Evolutionary conservation across 805 yeast species (phyloP), one percentile per base, ranked within the genome.

Genomic region (Wickerhamiella musiphila): DNA sequence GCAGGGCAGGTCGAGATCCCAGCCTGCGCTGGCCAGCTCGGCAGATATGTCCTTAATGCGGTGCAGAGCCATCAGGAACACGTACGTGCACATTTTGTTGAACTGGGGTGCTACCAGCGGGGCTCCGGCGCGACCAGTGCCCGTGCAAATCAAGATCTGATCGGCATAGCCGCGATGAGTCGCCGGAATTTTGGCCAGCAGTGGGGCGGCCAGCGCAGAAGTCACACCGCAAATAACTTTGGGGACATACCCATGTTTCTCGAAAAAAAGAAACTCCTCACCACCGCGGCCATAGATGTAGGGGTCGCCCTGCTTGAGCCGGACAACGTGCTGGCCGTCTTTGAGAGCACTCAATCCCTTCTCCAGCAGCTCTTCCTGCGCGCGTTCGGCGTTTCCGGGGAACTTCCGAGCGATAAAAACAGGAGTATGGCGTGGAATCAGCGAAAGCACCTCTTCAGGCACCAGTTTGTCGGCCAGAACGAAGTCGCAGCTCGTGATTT

Each of bases 271-370:
- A 50, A 53, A 79, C 48, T 86, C 96, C 56, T 86, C 96, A 25
- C 94, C 94, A 27, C 96, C 96, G 40, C 96, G 70, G 3, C 96
- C 96, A 51, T 81, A 86, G 20, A 86, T 78, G 53, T 82, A 86
- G 7, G 96, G 96, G 52, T 86, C 96, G 21, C 96, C 96, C 56
- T 86, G 96, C 53, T 86, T 86, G 43, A 86, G 64, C 36, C 96
- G 63, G 3, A 86, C 92, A 1, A 86, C 94, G 35, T 69, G 70
- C 45, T 69, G 63, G 11, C 94, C 94, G 32, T 63, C 53, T 18
- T 60, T 41, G 17, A 82, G 52, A 1, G 73, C 75, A 21, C 63
- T 65, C 12, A 86, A 54, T 0, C 94, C 95, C 41, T 74, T 51
- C n/a, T 63, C 58, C 21, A 82, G 57, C 27, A 86, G 62, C 53